A percentile compares a stretch with the other conserved stretches of the same genome.
Conservation (phyloP, 306 rosid species). For the Cyamopsis tetragonoloba region DNA sequence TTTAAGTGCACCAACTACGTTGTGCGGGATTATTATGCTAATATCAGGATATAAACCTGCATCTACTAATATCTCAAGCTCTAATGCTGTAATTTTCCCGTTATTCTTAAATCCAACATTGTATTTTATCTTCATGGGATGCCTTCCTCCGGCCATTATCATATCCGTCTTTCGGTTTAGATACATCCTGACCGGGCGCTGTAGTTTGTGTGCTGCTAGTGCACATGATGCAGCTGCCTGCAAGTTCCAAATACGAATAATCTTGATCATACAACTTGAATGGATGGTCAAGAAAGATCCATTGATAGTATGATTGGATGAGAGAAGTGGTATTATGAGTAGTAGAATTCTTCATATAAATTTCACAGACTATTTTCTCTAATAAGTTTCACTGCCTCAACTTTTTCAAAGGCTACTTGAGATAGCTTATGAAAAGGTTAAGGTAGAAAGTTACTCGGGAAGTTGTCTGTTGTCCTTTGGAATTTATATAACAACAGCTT, state of each 20-base stretch:
- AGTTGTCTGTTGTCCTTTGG: too few species aligned
- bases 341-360: too few species aligned
- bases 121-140: slow-evolving; percentile 84
- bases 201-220: slow-evolving; percentile 72
- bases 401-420: too few species aligned
- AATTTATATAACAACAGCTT: too few species aligned
- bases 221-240: slow-evolving; percentile 84
- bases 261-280: neutral
- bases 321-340: too few species aligned
- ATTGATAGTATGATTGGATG: too few species aligned
- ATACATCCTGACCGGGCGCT: slow-evolving; percentile 63
- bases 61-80: slow-evolving; percentile 61
- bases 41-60: slow-evolving; percentile 61
- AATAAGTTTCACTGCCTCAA: too few species aligned
- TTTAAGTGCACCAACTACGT: slow-evolving; percentile 44
- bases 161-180: slow-evolving; percentile 77
- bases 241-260: slow-evolving; percentile 13
- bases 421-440: too few species aligned
- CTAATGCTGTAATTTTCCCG: slow-evolving; percentile 77
- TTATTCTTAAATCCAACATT: slow-evolving; percentile 70
- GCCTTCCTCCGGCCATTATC: slow-evolving; percentile 94
- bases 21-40: slow-evolving; percentile 50
- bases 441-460: too few species aligned
- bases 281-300: too few species aligned
- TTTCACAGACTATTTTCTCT: too few species aligned